These are phyloP conservation scores for Epithemia pelagica DNA, from an alignment of 108 stramenopile species.

Conservation along the genomic window DNA sequence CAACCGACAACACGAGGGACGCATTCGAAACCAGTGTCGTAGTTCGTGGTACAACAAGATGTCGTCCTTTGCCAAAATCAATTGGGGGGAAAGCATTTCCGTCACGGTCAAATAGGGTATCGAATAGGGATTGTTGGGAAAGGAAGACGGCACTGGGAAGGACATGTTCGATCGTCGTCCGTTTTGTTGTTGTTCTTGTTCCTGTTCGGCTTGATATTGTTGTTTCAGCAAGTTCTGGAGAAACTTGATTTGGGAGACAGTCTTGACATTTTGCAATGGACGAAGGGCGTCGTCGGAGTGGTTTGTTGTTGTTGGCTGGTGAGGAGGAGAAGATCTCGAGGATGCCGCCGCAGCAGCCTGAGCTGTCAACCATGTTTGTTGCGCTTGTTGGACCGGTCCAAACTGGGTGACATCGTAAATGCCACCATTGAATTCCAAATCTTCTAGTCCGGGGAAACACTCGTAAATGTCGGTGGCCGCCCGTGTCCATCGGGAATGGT, in stretches of 20 bases:
- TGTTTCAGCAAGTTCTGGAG: not conserved
- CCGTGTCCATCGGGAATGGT: conserved; percentile 18
- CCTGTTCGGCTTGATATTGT: not conserved
- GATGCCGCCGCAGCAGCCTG: too few relatives aligned
- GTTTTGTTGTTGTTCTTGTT: not conserved
- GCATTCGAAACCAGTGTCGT: not conserved
- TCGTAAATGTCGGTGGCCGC: conserved; percentile 14
- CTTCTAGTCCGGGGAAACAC: conserved; percentile 32
- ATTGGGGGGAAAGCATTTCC: too few relatives aligned
- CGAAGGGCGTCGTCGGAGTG: too few relatives aligned
- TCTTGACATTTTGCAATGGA: too few relatives aligned
- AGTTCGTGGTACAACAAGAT: not conserved
- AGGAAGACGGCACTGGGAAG: not conserved
- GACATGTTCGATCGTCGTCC: not conserved
- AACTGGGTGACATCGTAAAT: conserved; percentile 8
- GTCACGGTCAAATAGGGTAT: too few relatives aligned
- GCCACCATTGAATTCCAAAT: conserved; percentile 25
- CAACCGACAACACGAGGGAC: not conserved
- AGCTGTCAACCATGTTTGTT: not conserved
- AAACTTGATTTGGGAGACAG: not conserved
- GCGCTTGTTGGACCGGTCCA: not conserved
- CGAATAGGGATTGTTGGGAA: too few relatives aligned
- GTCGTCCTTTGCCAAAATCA: too few relatives aligned
- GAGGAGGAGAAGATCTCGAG: too few relatives aligned
- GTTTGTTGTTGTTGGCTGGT: too few relatives aligned